phyloP scores from a whole-genome alignment of 306 rosid species.

The Cicer cuneatum region DNA sequence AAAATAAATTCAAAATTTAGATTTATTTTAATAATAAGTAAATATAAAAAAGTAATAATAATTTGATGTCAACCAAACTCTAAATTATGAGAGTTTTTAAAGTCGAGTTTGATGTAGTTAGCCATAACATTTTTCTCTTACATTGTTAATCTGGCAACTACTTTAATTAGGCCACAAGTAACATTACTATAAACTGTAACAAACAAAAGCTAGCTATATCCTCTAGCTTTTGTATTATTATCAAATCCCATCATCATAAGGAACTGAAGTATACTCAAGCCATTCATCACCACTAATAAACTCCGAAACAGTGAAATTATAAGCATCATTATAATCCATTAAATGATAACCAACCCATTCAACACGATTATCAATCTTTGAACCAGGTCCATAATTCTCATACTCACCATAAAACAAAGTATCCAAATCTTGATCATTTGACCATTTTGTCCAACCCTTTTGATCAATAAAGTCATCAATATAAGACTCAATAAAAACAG shows the following conservation, averaged over 20 bases:
- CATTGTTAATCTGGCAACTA: not conserved
- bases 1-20: too few species aligned
- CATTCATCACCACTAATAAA: constrained; percentile 70
- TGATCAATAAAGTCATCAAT: constrained; percentile 69
- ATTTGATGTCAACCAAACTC: too few species aligned
- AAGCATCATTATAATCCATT: constrained; percentile 73
- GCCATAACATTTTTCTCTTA: not conserved
- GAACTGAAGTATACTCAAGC: constrained; percentile 78
- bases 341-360: constrained; percentile 66
- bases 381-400: constrained; percentile 76
- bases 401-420: constrained; percentile 78
- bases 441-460: constrained; percentile 72
- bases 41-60: too few species aligned
- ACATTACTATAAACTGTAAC: not conserved
- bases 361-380: constrained; percentile 57
- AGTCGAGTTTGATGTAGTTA: not conserved
- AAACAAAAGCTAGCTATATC: not conserved
- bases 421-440: constrained; percentile 47
- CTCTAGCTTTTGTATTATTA: too few species aligned
- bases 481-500: constrained; percentile 60
- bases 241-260: constrained; percentile 76
- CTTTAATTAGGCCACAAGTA: not conserved
- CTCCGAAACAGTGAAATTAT: constrained; percentile 65
- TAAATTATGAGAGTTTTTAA: too few species aligned
- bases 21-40: too few species aligned